Conservation (phyloP, 495 filamentous ascomycete species). For the Talaromyces nanjingensis region DNA sequence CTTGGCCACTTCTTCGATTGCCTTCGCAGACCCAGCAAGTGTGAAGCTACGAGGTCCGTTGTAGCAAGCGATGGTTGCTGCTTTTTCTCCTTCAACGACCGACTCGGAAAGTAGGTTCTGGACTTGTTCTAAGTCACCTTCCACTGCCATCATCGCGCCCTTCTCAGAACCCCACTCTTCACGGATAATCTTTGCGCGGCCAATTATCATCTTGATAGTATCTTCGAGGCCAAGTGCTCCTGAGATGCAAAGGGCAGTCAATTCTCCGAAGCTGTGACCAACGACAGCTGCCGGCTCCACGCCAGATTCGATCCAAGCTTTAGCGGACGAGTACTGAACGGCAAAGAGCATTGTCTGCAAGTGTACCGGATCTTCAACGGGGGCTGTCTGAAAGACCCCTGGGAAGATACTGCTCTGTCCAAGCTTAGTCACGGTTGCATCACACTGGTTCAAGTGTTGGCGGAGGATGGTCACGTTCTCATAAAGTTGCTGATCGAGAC, state of each 20-base stretch:
- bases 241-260: conserved; percentile 25
- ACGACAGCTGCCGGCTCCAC: conserved; percentile 25
- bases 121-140: conserved; percentile 5
- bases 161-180: conserved; percentile 30
- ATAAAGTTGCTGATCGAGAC: conserved; percentile 32
- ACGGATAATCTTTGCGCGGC: conserved; percentile 29
- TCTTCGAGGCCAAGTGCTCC: conserved; percentile 20
- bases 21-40: conserved; percentile 31
- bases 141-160: conserved; percentile 38
- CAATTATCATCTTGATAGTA: conserved; percentile 27
- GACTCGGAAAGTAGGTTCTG: neutral
- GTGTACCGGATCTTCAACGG: conserved; percentile 31
- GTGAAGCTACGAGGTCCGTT: conserved; percentile 42
- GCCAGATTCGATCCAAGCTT: conserved; percentile 31
- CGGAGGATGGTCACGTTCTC: conserved; percentile 26
- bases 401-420: conserved; percentile 39
- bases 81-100: neutral
- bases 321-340: conserved; percentile 32
- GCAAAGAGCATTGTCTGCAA: conserved; percentile 37
- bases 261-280: conserved; percentile 36
- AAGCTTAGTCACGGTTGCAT: conserved; percentile 3
- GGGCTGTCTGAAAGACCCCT: conserved; percentile 33
- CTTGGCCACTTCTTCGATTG: conserved; percentile 21
- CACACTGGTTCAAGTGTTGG: conserved; percentile 32
- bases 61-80: conserved; percentile 38